A percentile compares a stretch with the other conserved stretches of the same genome.
Conservation (phyloP, 129 eudicot genomes). For the Lactuca sativa region DNA sequence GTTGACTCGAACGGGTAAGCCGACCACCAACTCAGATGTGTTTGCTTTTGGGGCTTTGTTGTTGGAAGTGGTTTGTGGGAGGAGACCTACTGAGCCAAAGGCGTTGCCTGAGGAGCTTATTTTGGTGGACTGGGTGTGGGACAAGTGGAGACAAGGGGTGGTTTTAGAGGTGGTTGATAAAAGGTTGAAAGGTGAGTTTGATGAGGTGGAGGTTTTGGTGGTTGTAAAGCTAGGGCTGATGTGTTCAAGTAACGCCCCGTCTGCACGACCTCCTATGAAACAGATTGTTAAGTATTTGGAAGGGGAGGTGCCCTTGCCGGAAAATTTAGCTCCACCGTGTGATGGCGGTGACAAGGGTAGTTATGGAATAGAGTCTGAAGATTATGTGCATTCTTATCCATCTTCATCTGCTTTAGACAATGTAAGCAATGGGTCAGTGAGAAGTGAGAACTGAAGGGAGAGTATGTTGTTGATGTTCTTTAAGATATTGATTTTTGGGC, state of each 20-base stretch:
- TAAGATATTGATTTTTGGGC: slow-evolving; percentile 1
- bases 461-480: slow-evolving; percentile 44
- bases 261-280: slow-evolving; percentile 55
- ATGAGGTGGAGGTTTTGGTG: slow-evolving; percentile 48
- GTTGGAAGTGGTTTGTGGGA: slow-evolving; percentile 77
- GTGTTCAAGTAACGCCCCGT: slow-evolving; percentile 56
- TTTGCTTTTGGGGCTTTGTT: slow-evolving; percentile 84
- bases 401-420: slow-evolving; percentile 51
- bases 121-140: slow-evolving; percentile 87
- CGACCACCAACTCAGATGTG: slow-evolving; percentile 75
- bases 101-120: slow-evolving; percentile 73
- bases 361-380: slow-evolving; percentile 47
- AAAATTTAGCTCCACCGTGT: slow-evolving; percentile 34
- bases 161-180: slow-evolving; percentile 62
- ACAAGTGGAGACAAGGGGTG: slow-evolving; percentile 54
- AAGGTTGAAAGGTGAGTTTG: slow-evolving; percentile 49
- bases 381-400: slow-evolving; percentile 62
- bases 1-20: slow-evolving; percentile 76
- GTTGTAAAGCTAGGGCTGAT: slow-evolving; percentile 67
- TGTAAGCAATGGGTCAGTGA: slow-evolving; percentile 44
- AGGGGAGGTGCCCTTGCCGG: slow-evolving; percentile 62
- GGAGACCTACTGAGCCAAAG: slow-evolving; percentile 73
- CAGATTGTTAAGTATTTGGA: slow-evolving; percentile 72
- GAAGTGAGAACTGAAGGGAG: slow-evolving; percentile 20
- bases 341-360: slow-evolving; percentile 40